phyloP scores from a whole-genome alignment of 495 filamentous ascomycete genomes.

The Parachaetomium inaequale region DNA sequence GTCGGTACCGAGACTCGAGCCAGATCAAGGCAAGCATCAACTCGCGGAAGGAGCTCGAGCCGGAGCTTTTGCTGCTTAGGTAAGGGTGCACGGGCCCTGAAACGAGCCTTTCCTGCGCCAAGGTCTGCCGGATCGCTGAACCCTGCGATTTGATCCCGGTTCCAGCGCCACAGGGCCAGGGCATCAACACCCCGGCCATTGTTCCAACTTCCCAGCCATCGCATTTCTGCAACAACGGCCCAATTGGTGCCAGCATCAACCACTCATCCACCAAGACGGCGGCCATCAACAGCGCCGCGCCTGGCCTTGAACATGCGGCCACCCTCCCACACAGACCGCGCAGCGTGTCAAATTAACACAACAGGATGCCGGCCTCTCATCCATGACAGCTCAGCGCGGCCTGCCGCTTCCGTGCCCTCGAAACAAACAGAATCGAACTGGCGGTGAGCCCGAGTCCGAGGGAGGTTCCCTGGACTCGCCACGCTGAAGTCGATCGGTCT shows the following conservation, averaged over 20 bases:
- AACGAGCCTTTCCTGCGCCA: background rate
- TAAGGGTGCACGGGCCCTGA: background rate
- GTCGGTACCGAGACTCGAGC: constrained; percentile 11
- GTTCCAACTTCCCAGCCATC: constrained; percentile 12
- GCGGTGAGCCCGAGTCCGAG: constrained; percentile 27
- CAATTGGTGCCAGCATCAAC: constrained; percentile 5
- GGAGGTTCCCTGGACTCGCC: background rate
- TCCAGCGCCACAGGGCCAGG: background rate
- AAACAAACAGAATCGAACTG: constrained; percentile 25
- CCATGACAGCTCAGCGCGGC: constrained; percentile 25
- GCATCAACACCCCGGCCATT: background rate
- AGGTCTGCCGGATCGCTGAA: background rate
- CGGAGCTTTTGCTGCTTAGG: background rate
- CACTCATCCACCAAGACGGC: background rate
- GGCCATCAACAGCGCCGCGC: constrained; percentile 11
- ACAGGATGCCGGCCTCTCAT: constrained; percentile 16
- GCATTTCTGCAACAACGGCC: constrained; percentile 1
- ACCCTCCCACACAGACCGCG: constrained; percentile 16
- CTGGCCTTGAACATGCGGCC: constrained; percentile 30
- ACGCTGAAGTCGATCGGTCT: background rate
- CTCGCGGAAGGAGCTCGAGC: background rate
- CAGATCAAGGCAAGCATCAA: constrained; percentile 9
- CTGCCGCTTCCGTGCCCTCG: constrained; percentile 8
- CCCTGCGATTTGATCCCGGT: background rate
- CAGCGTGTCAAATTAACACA: constrained; percentile 23